Base-by-base conservation (phyloP, 2,329 filamentous ascomycete genomes). In the Scopulariopsis brevicaulis region DNA sequence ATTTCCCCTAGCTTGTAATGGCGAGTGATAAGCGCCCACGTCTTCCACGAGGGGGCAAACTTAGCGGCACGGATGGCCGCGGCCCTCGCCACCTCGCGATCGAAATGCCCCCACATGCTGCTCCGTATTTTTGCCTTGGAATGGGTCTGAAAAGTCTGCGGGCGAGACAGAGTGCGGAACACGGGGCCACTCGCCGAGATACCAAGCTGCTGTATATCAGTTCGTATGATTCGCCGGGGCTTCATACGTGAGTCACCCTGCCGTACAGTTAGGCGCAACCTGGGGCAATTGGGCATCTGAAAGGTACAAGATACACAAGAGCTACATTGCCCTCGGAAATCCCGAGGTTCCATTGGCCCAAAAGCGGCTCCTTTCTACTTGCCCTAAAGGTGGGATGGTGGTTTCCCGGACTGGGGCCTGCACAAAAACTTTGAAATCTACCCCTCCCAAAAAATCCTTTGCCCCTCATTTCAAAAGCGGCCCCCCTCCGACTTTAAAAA, bases 341-440 rank as follows among this genome's bases (percentile, higher is more conserved):
- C 32, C 7, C 43, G 53, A 22, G 14, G 8, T 22, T 18, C 53
- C 34, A 58, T 58, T 58, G 56, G 56, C 22, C 11, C 8, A 35
- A 54, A 43, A 34, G 8, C 7, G 50, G 28, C 37, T 43, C 51
- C 51, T 40, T 35, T 54, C 20, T 43, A 58, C 48, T 58, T 58
- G 56, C 56, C 56, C 56, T 58, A 58, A 58, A 54, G 51, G 56
- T 53, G 56, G 56, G 50, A 53, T 58, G 56, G 56, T 28, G 56
- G 56, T 46, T 58, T 58, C 56, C 55, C 56, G 56, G 56, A 35
- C 50, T 46, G 51, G 46, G 46, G 56, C 50, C 56, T 53, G 56
- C 56, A 58, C 56, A 58, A 58, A 57, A 58, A 58, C 56, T 58
- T 54, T 58, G 56, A 58, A 58, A 58, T 53, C 50, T 58, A 58